A percentile compares a stretch with the other conserved stretches of the same genome.
Evolutionary conservation across 306 rosid species (phyloP).

Genomic region (Vigna reflexopilosa): DNA sequence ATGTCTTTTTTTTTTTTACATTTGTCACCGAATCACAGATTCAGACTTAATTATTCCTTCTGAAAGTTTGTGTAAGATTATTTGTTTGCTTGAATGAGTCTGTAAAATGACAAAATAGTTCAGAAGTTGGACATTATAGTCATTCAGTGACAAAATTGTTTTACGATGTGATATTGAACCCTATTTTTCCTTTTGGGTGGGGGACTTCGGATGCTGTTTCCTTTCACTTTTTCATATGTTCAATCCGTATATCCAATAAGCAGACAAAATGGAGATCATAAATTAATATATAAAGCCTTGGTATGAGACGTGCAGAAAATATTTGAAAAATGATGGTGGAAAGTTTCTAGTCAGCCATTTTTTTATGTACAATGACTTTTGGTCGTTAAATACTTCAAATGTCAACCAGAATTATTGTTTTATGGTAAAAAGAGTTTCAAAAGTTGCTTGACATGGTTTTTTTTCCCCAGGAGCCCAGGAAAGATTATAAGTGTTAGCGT

Average conservation of each 20-base stretch:
- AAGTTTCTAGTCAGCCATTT: slow-evolving; percentile 7
- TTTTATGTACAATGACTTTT: slow-evolving; percentile 14
- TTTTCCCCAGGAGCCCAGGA: slow-evolving; percentile 83
- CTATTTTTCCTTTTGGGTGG: not conserved
- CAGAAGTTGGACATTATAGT: slow-evolving; percentile 2
- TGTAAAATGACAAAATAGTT: slow-evolving; percentile 7
- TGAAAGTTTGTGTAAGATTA: slow-evolving; percentile 18
- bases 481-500: slow-evolving; percentile 77
- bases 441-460: slow-evolving; percentile 29
- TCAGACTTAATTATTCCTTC: slow-evolving; percentile 4
- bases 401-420: slow-evolving; percentile 1
- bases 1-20: too few relatives aligned
- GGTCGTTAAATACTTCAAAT: slow-evolving; percentile 3
- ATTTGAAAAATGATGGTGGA: not conserved
- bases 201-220: too few relatives aligned
- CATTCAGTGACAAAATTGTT: not conserved
- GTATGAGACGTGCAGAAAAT: too few relatives aligned
- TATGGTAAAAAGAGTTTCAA: not conserved
- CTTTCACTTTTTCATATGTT: not conserved
- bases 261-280: not conserved
- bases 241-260: not conserved
- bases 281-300: too few relatives aligned
- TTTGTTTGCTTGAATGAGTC: slow-evolving; percentile 23
- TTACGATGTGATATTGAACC: not conserved
- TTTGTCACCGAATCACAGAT: slow-evolving; percentile 12